phyloP scores from a whole-genome alignment of 345 rosid species.

The Acer saccharum region DNA sequence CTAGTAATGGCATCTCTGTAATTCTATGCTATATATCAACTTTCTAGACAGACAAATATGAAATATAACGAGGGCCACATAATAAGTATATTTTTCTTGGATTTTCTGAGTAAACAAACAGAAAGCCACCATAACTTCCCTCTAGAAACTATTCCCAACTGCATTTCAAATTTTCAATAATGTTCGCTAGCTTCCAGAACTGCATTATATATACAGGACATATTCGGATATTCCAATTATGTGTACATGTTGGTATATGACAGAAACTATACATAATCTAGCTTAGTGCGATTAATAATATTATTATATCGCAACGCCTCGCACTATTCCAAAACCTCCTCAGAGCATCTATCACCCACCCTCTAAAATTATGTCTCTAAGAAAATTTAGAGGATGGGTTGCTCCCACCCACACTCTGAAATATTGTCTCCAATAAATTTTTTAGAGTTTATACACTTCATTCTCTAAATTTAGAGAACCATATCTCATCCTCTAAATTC shows the following conservation, averaged over 20 bases:
- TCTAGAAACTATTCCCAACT: background rate
- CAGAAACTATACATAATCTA: background rate
- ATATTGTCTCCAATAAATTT: no score
- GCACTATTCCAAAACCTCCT: no score
- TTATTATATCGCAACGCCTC: no score
- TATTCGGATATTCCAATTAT: background rate
- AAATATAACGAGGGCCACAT: background rate
- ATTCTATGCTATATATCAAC: background rate
- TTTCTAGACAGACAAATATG: background rate
- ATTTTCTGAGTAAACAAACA: slow-evolving; percentile 6
- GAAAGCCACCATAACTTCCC: background rate
- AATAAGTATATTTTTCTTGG: background rate
- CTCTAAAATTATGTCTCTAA: no score
- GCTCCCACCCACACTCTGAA: no score
- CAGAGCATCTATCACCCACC: no score
- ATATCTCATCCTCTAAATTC: no score
- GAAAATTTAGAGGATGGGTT: no score
- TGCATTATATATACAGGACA: background rate
- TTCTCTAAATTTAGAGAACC: no score
- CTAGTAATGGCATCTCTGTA: slow-evolving; percentile 3
- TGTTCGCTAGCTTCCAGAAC: background rate
- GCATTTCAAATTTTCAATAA: slow-evolving; percentile 6
- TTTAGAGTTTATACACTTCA: no score
- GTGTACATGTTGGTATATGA: background rate
- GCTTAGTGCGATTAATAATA: no score